Evolutionary conservation across 495 filamentous ascomycete genomes (phyloP).

Genomic region (Annulohypoxylon maeteangense): DNA sequence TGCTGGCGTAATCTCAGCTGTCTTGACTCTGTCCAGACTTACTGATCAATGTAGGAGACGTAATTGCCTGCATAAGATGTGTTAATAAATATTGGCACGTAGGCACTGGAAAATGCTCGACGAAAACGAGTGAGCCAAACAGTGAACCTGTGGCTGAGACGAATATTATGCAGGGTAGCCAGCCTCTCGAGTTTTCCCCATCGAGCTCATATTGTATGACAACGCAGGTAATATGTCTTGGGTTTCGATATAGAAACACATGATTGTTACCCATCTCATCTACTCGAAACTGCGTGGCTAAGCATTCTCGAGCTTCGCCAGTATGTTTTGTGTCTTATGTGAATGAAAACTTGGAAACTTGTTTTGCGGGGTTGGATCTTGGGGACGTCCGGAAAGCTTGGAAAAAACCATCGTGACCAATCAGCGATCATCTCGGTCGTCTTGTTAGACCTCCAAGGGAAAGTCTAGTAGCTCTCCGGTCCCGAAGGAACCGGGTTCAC

Average conservation of each 20-base stretch:
- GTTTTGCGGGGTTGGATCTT: slow-evolving; percentile 35
- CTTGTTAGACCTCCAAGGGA: slow-evolving; percentile 14
- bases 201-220: slow-evolving; percentile 26
- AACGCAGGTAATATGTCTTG: slow-evolving; percentile 5
- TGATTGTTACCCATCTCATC: slow-evolving; percentile 4
- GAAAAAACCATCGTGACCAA: slow-evolving; percentile 23
- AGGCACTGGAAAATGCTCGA: background rate
- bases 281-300: slow-evolving; percentile 21
- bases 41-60: slow-evolving; percentile 3
- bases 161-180: slow-evolving; percentile 8
- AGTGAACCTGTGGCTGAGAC: background rate
- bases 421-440: slow-evolving; percentile 20
- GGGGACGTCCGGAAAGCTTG: slow-evolving; percentile 41
- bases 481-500: slow-evolving; percentile 12
- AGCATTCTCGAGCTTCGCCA: slow-evolving; percentile 32
- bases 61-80: slow-evolving; percentile 5
- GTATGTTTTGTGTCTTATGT: slow-evolving; percentile 16
- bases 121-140: background rate
- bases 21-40: background rate
- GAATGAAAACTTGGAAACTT: slow-evolving; percentile 22
- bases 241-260: background rate
- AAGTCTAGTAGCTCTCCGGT: slow-evolving; percentile 18
- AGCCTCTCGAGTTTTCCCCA: slow-evolving; percentile 21
- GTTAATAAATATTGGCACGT: background rate
- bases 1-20: slow-evolving; percentile 25